phyloP scores from a whole-genome alignment of 805 yeast species.

The Barnettozyma populi region DNA sequence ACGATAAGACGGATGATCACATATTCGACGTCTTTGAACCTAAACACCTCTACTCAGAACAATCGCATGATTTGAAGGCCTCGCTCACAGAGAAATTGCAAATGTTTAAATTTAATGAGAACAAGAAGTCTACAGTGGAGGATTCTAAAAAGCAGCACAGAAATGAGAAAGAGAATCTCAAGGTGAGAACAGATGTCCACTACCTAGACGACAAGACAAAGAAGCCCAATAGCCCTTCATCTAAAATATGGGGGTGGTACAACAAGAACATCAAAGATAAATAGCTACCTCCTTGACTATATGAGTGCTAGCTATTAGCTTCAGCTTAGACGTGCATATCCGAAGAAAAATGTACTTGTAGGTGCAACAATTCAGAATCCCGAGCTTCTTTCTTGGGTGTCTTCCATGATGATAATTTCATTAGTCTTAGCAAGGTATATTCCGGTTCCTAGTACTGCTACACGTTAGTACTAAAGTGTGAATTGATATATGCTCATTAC shows the following conservation, averaged over 20 bases:
- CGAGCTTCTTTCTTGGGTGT: too few species aligned
- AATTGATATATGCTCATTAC: too few species aligned
- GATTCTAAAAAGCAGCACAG: not conserved
- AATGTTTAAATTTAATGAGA: slow-evolving; percentile 27
- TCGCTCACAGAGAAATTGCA: slow-evolving; percentile 24
- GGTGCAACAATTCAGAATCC: too few species aligned
- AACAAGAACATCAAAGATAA: slow-evolving; percentile 10
- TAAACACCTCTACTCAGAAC: slow-evolving; percentile 29
- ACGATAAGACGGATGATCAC: slow-evolving; percentile 58
- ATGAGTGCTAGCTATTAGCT: too few species aligned
- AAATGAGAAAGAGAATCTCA: slow-evolving; percentile 3
- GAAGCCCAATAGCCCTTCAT: slow-evolving; percentile 1
- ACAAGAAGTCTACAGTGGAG: slow-evolving; percentile 7
- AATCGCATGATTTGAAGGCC: slow-evolving; percentile 6
- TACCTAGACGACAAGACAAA: not conserved
- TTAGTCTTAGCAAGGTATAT: too few species aligned
- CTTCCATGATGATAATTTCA: too few species aligned
- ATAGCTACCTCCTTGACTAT: not conserved
- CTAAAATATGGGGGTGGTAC: slow-evolving; percentile 12
- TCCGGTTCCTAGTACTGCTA: too few species aligned
- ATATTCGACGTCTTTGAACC: slow-evolving; percentile 59
- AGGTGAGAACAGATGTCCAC: not conserved
- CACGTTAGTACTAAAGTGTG: too few species aligned
- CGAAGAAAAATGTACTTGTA: too few species aligned
- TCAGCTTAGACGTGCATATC: not conserved